Conservation (phyloP, 371 early-diverging fungal species). For the Apophysomyces ossiformis region DNA sequence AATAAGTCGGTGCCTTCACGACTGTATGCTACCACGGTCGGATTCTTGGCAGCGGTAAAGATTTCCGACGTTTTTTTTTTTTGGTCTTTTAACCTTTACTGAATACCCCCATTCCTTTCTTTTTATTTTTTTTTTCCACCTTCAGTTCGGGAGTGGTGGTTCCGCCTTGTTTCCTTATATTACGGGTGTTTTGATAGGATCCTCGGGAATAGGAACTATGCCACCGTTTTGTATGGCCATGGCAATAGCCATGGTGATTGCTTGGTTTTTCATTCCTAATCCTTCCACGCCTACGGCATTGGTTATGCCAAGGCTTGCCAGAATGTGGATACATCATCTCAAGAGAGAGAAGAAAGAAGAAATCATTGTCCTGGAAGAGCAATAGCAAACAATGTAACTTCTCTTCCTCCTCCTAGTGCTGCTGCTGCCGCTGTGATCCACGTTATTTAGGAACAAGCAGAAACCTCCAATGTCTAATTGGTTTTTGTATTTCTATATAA, state of each 20-base stretch:
- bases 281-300: conserved; percentile 3
- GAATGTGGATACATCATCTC: background rate
- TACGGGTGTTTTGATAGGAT: conserved; percentile 26
- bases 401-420: too few relatives aligned
- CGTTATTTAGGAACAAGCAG: background rate
- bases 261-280: conserved; percentile 30
- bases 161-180: conserved; percentile 32
- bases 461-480: background rate
- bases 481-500: background rate
- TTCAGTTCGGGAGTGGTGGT: conserved; percentile 27
- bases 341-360: background rate
- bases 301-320: background rate
- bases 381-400: background rate
- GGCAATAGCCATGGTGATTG: conserved; percentile 16
- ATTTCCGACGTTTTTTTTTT: too few relatives aligned
- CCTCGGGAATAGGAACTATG: conserved; percentile 26
- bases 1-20: conserved; percentile 21
- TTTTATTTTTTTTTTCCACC: background rate
- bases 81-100: too few relatives aligned
- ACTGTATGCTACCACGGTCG: conserved; percentile 26
- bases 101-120: background rate
- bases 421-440: too few relatives aligned
- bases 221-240: conserved; percentile 32
- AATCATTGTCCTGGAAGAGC: background rate
- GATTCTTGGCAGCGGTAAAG: conserved; percentile 30